These are phyloP conservation scores for Acmispon strigosus DNA, from an alignment of 306 rosid genomes.

Conservation along the genomic window DNA sequence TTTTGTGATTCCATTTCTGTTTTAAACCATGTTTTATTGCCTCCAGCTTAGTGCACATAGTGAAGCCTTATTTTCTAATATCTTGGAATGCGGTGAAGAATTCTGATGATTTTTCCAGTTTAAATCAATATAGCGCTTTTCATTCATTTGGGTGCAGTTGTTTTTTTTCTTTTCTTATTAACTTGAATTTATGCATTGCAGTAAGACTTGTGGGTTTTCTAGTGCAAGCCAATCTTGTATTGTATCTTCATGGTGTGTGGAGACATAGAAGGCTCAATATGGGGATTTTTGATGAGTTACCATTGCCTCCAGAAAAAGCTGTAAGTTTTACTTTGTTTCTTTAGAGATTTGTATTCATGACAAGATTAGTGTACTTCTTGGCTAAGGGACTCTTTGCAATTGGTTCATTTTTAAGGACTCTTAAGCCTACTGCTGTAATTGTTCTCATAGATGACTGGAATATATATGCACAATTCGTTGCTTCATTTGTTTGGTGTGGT, in stretches of 20 bases:
- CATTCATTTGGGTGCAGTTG: constrained; percentile 5
- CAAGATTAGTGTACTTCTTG: constrained; percentile 4
- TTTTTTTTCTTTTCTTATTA: background rate
- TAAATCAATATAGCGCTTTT: background rate
- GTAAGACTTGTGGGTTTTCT: constrained; percentile 24
- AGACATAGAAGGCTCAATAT: constrained; percentile 41
- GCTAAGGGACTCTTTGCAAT: background rate
- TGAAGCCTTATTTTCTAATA: background rate
- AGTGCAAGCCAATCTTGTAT: constrained; percentile 31
- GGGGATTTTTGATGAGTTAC: constrained; percentile 93
- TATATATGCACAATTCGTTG: constrained; percentile 1
- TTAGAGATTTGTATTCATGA: constrained; percentile 10
- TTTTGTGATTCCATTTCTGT: background rate
- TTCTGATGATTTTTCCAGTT: background rate
- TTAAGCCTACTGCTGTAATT: constrained; percentile 10
- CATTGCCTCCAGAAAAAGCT: constrained; percentile 69
- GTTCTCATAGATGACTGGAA: background rate
- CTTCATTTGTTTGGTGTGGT: background rate
- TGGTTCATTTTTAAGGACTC: constrained; percentile 12
- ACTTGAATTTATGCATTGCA: constrained; percentile 19
- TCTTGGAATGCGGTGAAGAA: background rate
- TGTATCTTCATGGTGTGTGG: constrained; percentile 27
- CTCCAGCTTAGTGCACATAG: background rate
- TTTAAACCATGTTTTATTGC: background rate
- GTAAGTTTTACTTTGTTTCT: constrained; percentile 40